Evolutionary conservation across 2,329 filamentous ascomycete genomes (phyloP).

Genomic region (Xylariaceae sp.): DNA sequence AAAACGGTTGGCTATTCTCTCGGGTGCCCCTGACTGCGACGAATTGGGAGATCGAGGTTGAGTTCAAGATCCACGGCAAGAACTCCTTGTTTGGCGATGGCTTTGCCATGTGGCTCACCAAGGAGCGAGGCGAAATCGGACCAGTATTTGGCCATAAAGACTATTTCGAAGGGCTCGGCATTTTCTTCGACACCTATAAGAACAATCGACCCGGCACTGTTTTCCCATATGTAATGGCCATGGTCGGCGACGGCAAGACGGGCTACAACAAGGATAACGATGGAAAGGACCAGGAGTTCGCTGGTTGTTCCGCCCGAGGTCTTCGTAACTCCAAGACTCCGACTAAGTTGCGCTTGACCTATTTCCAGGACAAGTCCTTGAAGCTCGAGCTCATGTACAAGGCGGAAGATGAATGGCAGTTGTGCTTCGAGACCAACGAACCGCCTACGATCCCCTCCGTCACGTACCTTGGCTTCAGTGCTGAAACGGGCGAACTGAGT

Average conservation of each 20-base stretch:
- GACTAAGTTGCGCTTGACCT: conserved; percentile 87
- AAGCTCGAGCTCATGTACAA: conserved; percentile 95
- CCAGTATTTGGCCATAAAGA: conserved; percentile 88
- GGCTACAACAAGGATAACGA: conserved; percentile 92
- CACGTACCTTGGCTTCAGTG: conserved; percentile 76
- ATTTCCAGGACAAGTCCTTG: conserved; percentile 94
- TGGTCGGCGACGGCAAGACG: conserved; percentile 91
- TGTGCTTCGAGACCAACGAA: conserved; percentile 80
- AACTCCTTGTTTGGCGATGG: conserved; percentile 94
- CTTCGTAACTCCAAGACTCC: conserved; percentile 80
- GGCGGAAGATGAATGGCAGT: conserved; percentile 82
- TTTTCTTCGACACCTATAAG: conserved; percentile 99
- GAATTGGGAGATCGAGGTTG: conserved; percentile 97
- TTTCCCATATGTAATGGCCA: conserved; percentile 98
- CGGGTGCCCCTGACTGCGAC: conserved; percentile 93
- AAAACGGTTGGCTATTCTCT: conserved; percentile 92
- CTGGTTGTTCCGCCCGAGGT: conserved; percentile 92
- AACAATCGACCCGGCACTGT: conserved; percentile 95
- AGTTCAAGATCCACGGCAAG: conserved; percentile 91
- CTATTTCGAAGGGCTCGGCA: conserved; percentile 88
- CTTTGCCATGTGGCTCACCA: conserved; percentile 97
- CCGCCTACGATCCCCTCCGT: conserved; percentile 79
- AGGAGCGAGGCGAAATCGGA: conserved; percentile 80
- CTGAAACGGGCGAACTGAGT: conserved; percentile 93
- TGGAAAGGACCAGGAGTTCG: conserved; percentile 90